Percentiles rank a stretch among this genome's conserved stretches.
Evolutionary conservation across 78 protist genomes (phyloP).

Genomic region (Dictyostelium firmibasis): DNA sequence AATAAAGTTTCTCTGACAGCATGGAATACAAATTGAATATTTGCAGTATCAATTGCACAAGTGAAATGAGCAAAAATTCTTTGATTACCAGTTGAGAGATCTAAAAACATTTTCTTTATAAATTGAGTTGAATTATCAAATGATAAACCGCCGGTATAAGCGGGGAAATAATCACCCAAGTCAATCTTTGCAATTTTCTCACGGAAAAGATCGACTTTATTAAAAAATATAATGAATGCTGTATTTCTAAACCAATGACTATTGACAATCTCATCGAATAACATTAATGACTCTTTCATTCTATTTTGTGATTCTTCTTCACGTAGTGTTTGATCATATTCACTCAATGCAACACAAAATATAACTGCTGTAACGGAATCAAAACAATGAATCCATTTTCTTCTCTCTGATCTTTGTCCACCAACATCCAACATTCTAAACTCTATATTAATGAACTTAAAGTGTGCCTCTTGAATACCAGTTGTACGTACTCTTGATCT

Average conservation of each 20-base stretch:
- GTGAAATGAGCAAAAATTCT: slow-evolving; percentile 82
- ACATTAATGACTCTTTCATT: slow-evolving; percentile 83
- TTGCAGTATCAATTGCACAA: slow-evolving; percentile 88
- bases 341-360: slow-evolving; percentile 84
- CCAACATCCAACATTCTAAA: slow-evolving; percentile 89
- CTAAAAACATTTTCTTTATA: slow-evolving; percentile 66
- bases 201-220: slow-evolving; percentile 87
- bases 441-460: slow-evolving; percentile 64
- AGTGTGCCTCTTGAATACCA: slow-evolving; percentile 80
- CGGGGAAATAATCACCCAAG: slow-evolving; percentile 75
- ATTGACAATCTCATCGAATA: slow-evolving; percentile 86
- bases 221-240: slow-evolving; percentile 84
- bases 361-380: slow-evolving; percentile 86
- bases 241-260: slow-evolving; percentile 81
- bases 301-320: slow-evolving; percentile 87
- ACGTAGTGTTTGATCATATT: slow-evolving; percentile 85
- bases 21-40: slow-evolving; percentile 84
- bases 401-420: slow-evolving; percentile 87
- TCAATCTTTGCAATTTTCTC: slow-evolving; percentile 82
- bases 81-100: slow-evolving; percentile 33
- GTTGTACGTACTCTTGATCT: slow-evolving; percentile 79
- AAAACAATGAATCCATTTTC: slow-evolving; percentile 86
- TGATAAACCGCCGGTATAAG: slow-evolving; percentile 80
- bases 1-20: slow-evolving; percentile 82
- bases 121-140: slow-evolving; percentile 51